Conservation (phyloP, 2,329 filamentous ascomycete species). For the Ceratocystiopsis minuta region DNA sequence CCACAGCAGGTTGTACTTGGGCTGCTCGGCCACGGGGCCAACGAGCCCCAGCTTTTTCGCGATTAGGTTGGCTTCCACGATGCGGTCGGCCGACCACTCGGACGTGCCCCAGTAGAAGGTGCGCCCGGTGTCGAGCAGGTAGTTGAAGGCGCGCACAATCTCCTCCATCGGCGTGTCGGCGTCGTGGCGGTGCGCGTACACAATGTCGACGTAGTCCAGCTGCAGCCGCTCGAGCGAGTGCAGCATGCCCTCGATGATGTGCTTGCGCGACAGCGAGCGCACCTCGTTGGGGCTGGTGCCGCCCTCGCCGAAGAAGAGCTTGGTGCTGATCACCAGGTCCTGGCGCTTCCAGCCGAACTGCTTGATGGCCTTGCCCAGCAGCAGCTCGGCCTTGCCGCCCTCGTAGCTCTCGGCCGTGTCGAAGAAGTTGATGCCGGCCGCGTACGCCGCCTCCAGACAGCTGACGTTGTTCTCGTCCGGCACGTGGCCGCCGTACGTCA, state of each 20-base stretch:
- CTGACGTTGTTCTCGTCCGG: constrained; percentile 19
- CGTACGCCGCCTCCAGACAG: constrained; percentile 45
- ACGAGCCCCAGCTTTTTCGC: constrained; percentile 43
- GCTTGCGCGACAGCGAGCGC: constrained; percentile 37
- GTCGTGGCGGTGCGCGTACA: constrained; percentile 54
- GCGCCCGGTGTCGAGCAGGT: constrained; percentile 48
- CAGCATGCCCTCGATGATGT: constrained; percentile 41
- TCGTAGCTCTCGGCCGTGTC: constrained; percentile 42
- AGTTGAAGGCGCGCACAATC: constrained; percentile 51
- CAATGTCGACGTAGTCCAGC: constrained; percentile 46
- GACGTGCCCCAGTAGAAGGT: constrained; percentile 57
- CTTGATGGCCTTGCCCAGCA: constrained; percentile 34
- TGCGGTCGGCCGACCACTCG: constrained; percentile 53
- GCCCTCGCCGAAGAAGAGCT: constrained; percentile 10
- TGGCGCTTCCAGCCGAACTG: constrained; percentile 34
- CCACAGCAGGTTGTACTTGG: constrained; percentile 46
- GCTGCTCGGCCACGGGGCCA: constrained; percentile 47
- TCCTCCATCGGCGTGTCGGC: constrained; percentile 52
- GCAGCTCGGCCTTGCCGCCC: constrained; percentile 28
- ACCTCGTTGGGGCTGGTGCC: constrained; percentile 33
- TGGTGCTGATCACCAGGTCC: constrained; percentile 35
- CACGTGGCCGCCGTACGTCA: constrained; percentile 60
- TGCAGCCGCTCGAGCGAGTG: constrained; percentile 37
- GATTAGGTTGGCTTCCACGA: constrained; percentile 40
- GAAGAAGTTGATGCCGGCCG: constrained; percentile 45